Evolutionary conservation across 768 basidiomycete genomes (phyloP).

Genomic region (Cyclocybe cylindracea): DNA sequence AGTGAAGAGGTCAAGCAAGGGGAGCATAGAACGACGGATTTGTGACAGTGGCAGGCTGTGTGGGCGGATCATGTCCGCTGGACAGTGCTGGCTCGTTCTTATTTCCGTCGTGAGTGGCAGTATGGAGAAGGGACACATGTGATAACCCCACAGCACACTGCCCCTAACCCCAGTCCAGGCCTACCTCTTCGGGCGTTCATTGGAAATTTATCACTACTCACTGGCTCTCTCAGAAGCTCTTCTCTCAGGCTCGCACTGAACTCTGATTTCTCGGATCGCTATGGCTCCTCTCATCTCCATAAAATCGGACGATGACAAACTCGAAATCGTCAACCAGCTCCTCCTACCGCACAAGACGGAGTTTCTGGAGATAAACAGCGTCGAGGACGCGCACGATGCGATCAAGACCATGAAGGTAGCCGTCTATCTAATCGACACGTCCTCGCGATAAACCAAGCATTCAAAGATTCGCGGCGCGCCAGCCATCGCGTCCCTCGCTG

Average conservation of each 20-base stretch:
- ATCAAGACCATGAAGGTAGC: slow-evolving; percentile 94
- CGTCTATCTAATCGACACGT: background rate
- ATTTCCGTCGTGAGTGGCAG: too few species aligned
- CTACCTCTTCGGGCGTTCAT: too few species aligned
- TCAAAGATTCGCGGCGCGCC: slow-evolving; percentile 80
- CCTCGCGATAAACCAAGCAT: background rate
- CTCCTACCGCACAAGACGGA: slow-evolving; percentile 75
- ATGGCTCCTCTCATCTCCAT: slow-evolving; percentile 42
- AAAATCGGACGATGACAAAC: slow-evolving; percentile 36
- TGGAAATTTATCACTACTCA: too few species aligned
- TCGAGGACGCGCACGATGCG: slow-evolving; percentile 88
- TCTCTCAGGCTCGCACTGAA: too few species aligned
- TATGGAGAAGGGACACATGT: too few species aligned
- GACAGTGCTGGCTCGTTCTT: too few species aligned
- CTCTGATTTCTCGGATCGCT: too few species aligned
- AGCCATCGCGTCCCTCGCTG: slow-evolving; percentile 91
- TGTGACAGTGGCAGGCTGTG: too few species aligned
- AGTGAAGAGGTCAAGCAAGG: slow-evolving; percentile 10
- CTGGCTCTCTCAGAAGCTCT: too few species aligned
- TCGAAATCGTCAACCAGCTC: slow-evolving; percentile 92
- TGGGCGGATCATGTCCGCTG: too few species aligned
- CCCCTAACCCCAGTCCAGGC: too few species aligned
- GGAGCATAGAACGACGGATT: slow-evolving; percentile 11
- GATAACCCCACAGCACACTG: too few species aligned
- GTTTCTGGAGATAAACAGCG: slow-evolving; percentile 63